Evolutionary conservation across 306 rosid species (phyloP), one percentile per base, ranked within the genome.

Genomic region (Glycyrrhiza uralensis): DNA sequence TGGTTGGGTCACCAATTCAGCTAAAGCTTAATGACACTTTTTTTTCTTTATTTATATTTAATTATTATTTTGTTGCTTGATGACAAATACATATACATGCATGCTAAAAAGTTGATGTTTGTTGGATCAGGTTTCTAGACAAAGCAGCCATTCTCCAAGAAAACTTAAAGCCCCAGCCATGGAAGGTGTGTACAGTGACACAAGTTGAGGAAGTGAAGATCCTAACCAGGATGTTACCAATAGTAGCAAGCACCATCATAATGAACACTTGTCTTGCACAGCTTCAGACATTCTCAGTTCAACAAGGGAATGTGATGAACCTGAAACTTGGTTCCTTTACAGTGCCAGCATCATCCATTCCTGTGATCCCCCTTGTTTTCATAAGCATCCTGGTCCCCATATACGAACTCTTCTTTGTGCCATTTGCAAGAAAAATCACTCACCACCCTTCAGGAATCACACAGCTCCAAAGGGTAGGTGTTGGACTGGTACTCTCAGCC

Each of bases 261-360:
- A 83, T 92, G 86, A 92, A 92, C 87, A 92, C 98, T 1, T 90
- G 96, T 64, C 45, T 92, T 41, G 98, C 98, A 30, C 98, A 92
- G 24, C 96, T 92, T 35, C 98, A 92, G 69, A 92, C 98, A 38
- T 92, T 90, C 79, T 92, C 96, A 20, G 86, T 92, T 12, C 84
- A 82, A 72, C 98, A 92, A 82, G 96, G 96, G 10, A 80, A 54
- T 44, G 44, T 67, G 29, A 88, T 86, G 93, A 66, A 88, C 79
- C 87, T 75, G 5, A 56, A 82, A 17, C 67, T 92, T 11, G 98
- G 93, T 36, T 55, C 76, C 15, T 20, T 85, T 2, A 72, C 76
- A 12, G 87, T 92, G 10, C 98, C 98, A 0, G 87, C 96, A 1
- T 83, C 96, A 41, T 90, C 96, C 0, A 80, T 92, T 59, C 98